Evolutionary conservation across 345 rosid species (phyloP).

Genomic region (Erucastrum elatum): DNA sequence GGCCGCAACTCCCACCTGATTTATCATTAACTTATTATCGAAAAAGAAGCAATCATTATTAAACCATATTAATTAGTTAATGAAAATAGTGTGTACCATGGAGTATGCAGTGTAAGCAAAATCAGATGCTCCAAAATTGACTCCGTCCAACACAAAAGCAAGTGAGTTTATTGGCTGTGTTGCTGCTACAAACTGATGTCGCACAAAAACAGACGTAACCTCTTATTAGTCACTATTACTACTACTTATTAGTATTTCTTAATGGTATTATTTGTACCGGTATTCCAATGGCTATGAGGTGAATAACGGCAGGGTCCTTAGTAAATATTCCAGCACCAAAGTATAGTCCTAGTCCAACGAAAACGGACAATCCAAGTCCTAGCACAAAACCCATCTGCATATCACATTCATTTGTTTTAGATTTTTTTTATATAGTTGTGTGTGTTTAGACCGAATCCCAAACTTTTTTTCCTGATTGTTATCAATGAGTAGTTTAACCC

Average conservation of each 20-base stretch:
- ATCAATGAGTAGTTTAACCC: too few species aligned
- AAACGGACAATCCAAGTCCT: conserved; percentile 68
- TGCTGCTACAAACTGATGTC: conserved; percentile 50
- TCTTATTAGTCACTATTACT: conserved; percentile 1
- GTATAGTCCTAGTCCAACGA: conserved; percentile 73
- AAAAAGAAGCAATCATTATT: too few species aligned
- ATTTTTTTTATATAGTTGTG: not conserved
- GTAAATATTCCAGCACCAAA: conserved; percentile 75
- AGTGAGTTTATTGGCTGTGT: conserved; percentile 92
- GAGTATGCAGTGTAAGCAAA: conserved; percentile 88
- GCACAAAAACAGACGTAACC: not conserved
- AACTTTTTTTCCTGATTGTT: too few species aligned
- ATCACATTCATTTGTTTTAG: not conserved
- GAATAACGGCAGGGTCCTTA: conserved; percentile 68
- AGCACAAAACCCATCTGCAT: conserved; percentile 78
- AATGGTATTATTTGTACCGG: conserved; percentile 51
- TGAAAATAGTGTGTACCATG: conserved; percentile 46
- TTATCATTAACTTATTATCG: not conserved
- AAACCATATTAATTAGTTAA: too few species aligned
- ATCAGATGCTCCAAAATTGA: conserved; percentile 95
- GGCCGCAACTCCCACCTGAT: conserved; percentile 65
- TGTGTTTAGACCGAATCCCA: not conserved
- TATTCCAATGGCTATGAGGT: conserved; percentile 65
- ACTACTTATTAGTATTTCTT: not conserved
- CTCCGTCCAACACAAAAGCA: conserved; percentile 92